Evolutionary conservation across 345 rosid genomes (phyloP), one percentile per base, ranked within the genome.

Genomic region (Balakata baccata): DNA sequence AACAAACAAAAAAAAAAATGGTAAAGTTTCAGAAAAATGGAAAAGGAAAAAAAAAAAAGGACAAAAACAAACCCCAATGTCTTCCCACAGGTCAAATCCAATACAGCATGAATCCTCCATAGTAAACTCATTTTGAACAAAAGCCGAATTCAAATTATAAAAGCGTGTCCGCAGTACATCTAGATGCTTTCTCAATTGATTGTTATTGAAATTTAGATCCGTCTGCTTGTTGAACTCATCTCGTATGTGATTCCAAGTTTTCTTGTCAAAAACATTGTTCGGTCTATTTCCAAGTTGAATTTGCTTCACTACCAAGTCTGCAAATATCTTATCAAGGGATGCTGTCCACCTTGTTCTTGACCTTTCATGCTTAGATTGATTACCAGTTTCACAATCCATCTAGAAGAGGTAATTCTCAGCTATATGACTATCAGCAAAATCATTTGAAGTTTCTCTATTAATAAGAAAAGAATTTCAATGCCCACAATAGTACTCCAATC

Each of bases 61-160:
- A 69, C 59, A 71, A 56, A 39, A 64, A 78, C 70, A 3, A 78
- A 93, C 98, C 83, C 82, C 85, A n/a, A 84, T 59, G 39, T 89
- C 93, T 56, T 93, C 98, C 93, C 97, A 93, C 70, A 91, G 69
- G 60, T 86, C 90, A 78, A 93, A 88, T 50, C 90, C 93, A 37
- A 89, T 78, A 84, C 89, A 81, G 78, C 80, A 83, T 18, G 94
- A 54, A 74, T 87, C 96, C 38, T 89, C 94, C 17, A 85, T 38
- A 49, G 80, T 70, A 78, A 86, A 81, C 22, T 87, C 91, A 76
- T 84, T 88, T 56, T 85, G 90, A 73, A 69, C 82, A 69, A 76
- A 79, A 11, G 92, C 74, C 17, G 94, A 82, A 74, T 86, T 90
- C 16, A 93, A 69, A 49, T 81, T 83, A 41, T 82, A 66, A 64